Base-by-base conservation (phyloP, 495 filamentous ascomycete genomes). In the Aspergillus egyptiacus region DNA sequence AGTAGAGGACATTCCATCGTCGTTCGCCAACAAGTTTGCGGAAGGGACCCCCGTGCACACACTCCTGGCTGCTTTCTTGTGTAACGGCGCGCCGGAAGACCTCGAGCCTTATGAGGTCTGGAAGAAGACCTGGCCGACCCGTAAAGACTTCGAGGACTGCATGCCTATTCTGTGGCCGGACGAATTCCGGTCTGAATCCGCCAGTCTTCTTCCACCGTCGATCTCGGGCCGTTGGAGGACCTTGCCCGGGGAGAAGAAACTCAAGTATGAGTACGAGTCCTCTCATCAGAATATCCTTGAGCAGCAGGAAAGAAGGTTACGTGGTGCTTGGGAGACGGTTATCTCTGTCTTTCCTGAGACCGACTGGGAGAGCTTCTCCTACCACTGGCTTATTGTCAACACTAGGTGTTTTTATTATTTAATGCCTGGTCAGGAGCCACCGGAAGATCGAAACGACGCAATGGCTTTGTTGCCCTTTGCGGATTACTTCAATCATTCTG, bases 401-500 rank as follows among this genome's bases (percentile, higher is more conserved):
- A 90, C 88, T 2, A 77, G 90, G 41, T 85, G 82, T 24, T 90
- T 96, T 60, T 91, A 85, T 60, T 86, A 79, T 67, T 67, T 78
- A n/a, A 71, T 68, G 15, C 67, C 72, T 2, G 69, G 63, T 3
- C 63, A 71, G 37, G 75, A 82, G 45, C 60, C 73, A 11, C 75
- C 79, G 0, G 59, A 68, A 22, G 65, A 71, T 20, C 69, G 64
- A 1, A 84, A 87, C 57, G 85, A 93, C 63, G 78, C 80, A 39
- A 86, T 94, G 81, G 85, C 81, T 1, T 65, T 96, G 53, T 78
- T 86, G 64, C 90, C 90, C 1, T 89, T 94, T 50, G 81, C 88
- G 2, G 90, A 96, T 68, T 83, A 90, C 48, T 89, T 95, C 67
- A 95, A 96, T 61, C 90, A 93, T 62, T 69, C 73, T 1, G 79